Percentiles rank a stretch among this genome's conserved stretches.
Conservation (phyloP, 495 filamentous ascomycete genomes). For the Bombardia bombarda region DNA sequence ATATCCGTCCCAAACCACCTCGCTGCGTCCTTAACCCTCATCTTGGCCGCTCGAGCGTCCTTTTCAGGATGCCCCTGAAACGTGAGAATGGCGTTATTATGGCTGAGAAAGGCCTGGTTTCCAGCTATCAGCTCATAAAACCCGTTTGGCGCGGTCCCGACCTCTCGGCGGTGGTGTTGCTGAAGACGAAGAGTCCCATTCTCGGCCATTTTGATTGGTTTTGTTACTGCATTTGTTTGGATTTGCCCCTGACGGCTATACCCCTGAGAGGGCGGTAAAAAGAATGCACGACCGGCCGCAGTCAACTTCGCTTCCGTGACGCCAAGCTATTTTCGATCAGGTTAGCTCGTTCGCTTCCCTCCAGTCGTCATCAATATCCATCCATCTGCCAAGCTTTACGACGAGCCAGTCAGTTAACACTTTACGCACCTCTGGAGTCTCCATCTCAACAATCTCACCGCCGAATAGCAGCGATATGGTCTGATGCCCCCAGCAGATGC, state of each 20-base stretch:
- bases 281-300: slow-evolving; percentile 27
- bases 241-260: no score
- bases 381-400: no score
- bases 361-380: neutral
- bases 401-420: neutral
- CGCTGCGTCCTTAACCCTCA: slow-evolving; percentile 27
- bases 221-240: neutral
- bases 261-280: slow-evolving; percentile 9
- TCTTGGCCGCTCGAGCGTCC: slow-evolving; percentile 31
- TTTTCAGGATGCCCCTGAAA: slow-evolving; percentile 46
- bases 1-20: slow-evolving; percentile 34
- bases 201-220: neutral
- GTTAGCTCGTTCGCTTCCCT: no score
- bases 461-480: slow-evolving; percentile 35
- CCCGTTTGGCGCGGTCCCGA: slow-evolving; percentile 20
- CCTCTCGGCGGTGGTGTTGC: slow-evolving; percentile 38
- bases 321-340: slow-evolving; percentile 23
- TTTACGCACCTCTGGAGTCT: slow-evolving; percentile 27
- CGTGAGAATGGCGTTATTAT: slow-evolving; percentile 34
- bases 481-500: slow-evolving; percentile 45
- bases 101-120: slow-evolving; percentile 32
- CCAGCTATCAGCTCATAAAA: slow-evolving; percentile 30
- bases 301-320: slow-evolving; percentile 31
- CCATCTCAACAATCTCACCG: slow-evolving; percentile 30
- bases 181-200: slow-evolving; percentile 21